Conservation (phyloP, 2,329 filamentous ascomycete genomes). For the Nigrograna mackinnonii region DNA sequence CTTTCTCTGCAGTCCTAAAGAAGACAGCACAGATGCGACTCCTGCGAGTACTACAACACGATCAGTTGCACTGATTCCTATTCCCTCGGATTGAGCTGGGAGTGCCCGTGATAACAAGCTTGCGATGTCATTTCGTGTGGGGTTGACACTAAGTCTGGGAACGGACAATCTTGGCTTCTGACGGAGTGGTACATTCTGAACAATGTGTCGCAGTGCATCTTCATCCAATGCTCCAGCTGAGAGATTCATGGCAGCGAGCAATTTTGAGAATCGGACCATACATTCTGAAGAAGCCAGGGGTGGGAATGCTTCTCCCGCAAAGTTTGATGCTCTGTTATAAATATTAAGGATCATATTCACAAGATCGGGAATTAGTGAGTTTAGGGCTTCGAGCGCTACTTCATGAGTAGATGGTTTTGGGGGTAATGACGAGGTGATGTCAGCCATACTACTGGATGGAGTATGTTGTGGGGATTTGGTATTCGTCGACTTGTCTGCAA, state of each 20-base stretch:
- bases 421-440: constrained; percentile 43
- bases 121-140: constrained; percentile 40
- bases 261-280: constrained; percentile 72
- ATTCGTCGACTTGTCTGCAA: constrained; percentile 49
- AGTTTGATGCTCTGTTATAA: constrained; percentile 68
- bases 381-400: constrained; percentile 51
- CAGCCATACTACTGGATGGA: constrained; percentile 41
- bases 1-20: constrained; percentile 81
- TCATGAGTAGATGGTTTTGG: constrained; percentile 47
- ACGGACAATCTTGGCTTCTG: constrained; percentile 45
- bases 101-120: constrained; percentile 40
- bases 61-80: constrained; percentile 73
- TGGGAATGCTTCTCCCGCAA: constrained; percentile 69
- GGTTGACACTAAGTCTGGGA: constrained; percentile 35
- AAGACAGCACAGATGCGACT: constrained; percentile 82
- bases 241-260: constrained; percentile 69
- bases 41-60: constrained; percentile 80
- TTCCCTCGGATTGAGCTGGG: constrained; percentile 59
- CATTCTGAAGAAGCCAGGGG: constrained; percentile 73
- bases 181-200: constrained; percentile 46
- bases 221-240: constrained; percentile 66
- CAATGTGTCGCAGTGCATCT: constrained; percentile 54
- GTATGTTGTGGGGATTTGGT: constrained; percentile 48
- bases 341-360: constrained; percentile 74
- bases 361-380: constrained; percentile 70